Evolutionary conservation across 345 rosid genomes (phyloP), one percentile per base, ranked within the genome.

Genomic region (Reutealis trisperma): DNA sequence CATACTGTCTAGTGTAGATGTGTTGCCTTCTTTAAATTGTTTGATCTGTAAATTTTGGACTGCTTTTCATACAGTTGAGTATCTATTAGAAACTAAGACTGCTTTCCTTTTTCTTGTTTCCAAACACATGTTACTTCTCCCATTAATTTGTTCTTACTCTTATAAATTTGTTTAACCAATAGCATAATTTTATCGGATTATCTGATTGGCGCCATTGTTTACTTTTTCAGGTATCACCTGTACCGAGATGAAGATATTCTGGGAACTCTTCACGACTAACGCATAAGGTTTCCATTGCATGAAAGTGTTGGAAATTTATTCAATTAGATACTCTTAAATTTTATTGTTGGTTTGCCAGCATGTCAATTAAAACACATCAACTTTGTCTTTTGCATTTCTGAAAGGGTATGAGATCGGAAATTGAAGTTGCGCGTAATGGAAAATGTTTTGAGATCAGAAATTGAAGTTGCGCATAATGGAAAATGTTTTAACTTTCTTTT

Each of bases 221-320:
- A 34, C 2, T 55, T 54, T 74, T 74, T n/a, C 78, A 79, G 82
- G 71, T 79, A 62, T 70, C 78, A 74, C 75, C 70, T 79, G 60
- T 79, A 51, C 71, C 75, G 75, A 57, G 82, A 74, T 63, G 82
- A 79, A 63, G 78, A 79, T 74, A 70, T 79, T 45, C 75, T 79
- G 54, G 78, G 78, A 79, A 79, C 78, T 63, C 82, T 79, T 42
- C 82, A 74, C 63, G 78, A 79, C 47, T 79, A 25, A 54, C 14
- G 57, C 74, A 34, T 13, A 30, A 6, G 4, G 5, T 9, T 45
- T 18, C 8, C 47, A 0, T 41, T 16, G 34, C 49, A 63, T 21
- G 5, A 6, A 76, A 24, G 30, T 12, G 51, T 44, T 60, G 58
- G n/a, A 69, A 68, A 60, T 45, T 37, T 37, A 4, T 37, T 37